Evolutionary conservation across 106 monocot species (phyloP).

Genomic region (Apostasia shenzhenica): DNA sequence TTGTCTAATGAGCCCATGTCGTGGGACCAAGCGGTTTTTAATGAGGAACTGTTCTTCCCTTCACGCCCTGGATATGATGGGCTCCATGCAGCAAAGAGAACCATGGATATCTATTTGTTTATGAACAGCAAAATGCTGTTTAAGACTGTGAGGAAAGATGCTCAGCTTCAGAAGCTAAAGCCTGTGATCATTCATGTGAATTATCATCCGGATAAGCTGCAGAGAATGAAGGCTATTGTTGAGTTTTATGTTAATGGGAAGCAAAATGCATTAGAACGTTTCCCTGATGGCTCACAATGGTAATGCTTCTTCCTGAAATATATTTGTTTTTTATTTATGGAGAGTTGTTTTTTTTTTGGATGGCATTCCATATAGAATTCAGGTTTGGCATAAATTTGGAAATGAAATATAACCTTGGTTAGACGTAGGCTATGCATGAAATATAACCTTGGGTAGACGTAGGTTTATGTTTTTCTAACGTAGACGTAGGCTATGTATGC

Average conservation of each 20-base stretch:
- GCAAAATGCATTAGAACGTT: constrained; percentile 47
- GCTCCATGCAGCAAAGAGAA: constrained; percentile 78
- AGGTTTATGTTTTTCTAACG: too few relatives aligned
- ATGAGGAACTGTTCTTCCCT: constrained; percentile 84
- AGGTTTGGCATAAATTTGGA: too few relatives aligned
- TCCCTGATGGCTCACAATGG: constrained; percentile 64
- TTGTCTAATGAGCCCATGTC: constrained; percentile 31
- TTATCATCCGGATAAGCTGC: constrained; percentile 73
- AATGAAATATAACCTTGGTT: too few relatives aligned
- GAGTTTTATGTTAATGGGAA: constrained; percentile 80
- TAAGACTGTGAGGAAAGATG: constrained; percentile 73
- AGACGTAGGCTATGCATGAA: too few relatives aligned
- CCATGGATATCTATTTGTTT: constrained; percentile 92
- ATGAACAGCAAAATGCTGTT: constrained; percentile 99
- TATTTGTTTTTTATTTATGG: too few relatives aligned
- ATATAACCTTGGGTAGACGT: too few relatives aligned
- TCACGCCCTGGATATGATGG: constrained; percentile 85
- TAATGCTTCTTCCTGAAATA: not conserved
- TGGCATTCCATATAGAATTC: too few relatives aligned
- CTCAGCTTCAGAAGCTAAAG: constrained; percentile 37
- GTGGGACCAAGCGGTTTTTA: constrained; percentile 97
- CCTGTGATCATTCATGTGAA: constrained; percentile 76
- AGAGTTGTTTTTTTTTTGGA: too few relatives aligned
- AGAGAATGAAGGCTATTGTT: constrained; percentile 82
- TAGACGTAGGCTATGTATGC: too few relatives aligned